Conservation (phyloP, 805 yeast species). For the Nematodospora valgi region DNA sequence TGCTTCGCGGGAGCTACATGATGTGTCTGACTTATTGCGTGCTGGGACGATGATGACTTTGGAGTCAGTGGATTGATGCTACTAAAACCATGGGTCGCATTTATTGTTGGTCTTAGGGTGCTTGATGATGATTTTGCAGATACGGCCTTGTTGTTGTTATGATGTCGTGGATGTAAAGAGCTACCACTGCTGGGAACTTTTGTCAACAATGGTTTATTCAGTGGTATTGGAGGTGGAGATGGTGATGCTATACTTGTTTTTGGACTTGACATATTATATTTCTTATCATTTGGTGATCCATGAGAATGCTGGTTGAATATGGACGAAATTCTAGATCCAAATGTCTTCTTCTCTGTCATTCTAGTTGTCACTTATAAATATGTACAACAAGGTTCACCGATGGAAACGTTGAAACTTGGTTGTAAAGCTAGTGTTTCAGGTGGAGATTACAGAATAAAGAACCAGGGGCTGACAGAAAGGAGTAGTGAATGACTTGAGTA, state of each 20-base stretch:
- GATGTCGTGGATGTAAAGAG: background rate
- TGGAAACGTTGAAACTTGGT: too few species aligned
- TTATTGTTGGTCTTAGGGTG: background rate
- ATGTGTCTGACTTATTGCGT: too few species aligned
- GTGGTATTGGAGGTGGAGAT: slow-evolving; percentile 3
- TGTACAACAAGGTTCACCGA: too few species aligned
- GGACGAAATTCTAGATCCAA: slow-evolving; percentile 29
- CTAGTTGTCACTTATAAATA: too few species aligned
- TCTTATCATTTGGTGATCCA: background rate
- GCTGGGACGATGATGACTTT: background rate
- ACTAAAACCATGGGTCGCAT: background rate
- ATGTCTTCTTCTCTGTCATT: slow-evolving; percentile 17
- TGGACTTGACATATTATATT: background rate
- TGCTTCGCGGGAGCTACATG: too few species aligned
- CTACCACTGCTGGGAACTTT: background rate
- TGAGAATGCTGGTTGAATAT: slow-evolving; percentile 19
- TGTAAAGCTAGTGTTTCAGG: too few species aligned
- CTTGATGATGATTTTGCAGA: background rate
- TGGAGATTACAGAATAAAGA: too few species aligned
- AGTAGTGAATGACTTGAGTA: too few species aligned
- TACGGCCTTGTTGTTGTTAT: slow-evolving; percentile 1
- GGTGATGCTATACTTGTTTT: background rate
- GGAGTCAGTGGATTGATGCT: background rate
- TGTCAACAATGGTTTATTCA: slow-evolving; percentile 4
- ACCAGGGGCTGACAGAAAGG: too few species aligned